phyloP scores from a whole-genome alignment of 208 protist genomes.

The Eutreptiella sp. region DNA sequence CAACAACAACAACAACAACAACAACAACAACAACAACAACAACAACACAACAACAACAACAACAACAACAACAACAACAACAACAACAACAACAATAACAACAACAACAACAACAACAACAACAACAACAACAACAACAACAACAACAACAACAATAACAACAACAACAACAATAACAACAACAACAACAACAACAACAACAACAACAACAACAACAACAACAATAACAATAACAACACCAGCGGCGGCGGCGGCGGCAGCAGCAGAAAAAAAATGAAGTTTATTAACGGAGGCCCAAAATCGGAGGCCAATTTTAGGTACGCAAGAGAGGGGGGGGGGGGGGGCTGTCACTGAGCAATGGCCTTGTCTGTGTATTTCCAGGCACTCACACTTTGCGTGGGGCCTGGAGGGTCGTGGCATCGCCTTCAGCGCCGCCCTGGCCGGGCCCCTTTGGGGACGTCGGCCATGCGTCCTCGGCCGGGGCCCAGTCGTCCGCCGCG shows the following conservation, averaged over 20 bases:
- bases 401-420: no score
- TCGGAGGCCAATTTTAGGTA: no score
- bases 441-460: no score
- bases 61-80: neutral
- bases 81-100: neutral
- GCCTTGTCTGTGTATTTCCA: no score
- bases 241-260: neutral
- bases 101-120: neutral
- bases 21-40: slow-evolving; percentile 18
- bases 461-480: no score
- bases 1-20: slow-evolving; percentile 19
- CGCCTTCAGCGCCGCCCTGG: no score
- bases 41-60: slow-evolving; percentile 3
- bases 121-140: neutral
- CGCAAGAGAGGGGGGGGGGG: no score
- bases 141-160: neutral
- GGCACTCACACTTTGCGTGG: no score
- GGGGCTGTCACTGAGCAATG: no score
- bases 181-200: slow-evolving; percentile 10
- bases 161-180: neutral
- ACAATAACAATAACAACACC: neutral
- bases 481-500: no score
- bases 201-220: neutral
- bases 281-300: no score
- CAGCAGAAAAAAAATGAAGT: slow-evolving; percentile 1